Conservation (phyloP, 768 basidiomycete species). For the Cystobasidiopsis lactophilus region DNA sequence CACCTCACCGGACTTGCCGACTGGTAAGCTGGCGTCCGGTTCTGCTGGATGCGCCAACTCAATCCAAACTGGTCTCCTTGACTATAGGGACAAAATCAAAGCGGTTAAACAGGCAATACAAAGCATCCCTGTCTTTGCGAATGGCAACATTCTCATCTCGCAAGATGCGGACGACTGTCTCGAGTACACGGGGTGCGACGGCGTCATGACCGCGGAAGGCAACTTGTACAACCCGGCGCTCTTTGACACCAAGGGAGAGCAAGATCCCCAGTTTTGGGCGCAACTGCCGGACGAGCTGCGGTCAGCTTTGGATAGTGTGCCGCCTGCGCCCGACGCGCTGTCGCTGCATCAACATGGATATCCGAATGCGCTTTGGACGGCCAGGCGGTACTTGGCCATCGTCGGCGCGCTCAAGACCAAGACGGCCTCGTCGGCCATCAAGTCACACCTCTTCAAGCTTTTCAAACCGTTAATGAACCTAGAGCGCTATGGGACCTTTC, state of each 20-base stretch:
- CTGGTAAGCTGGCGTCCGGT: constrained; percentile 8
- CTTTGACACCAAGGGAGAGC: constrained; percentile 25
- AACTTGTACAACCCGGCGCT: constrained; percentile 79
- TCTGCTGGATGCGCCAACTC: not conserved
- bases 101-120: constrained; percentile 76
- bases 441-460: constrained; percentile 82
- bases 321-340: not conserved
- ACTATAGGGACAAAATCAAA: constrained; percentile 71
- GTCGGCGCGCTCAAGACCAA: constrained; percentile 46
- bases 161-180: constrained; percentile 64
- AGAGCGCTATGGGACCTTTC: constrained; percentile 13
- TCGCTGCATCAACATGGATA: constrained; percentile 2
- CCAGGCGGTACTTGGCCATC: constrained; percentile 67
- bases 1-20: constrained; percentile 29
- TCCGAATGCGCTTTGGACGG: constrained; percentile 31
- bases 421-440: constrained; percentile 53
- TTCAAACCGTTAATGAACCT: constrained; percentile 48
- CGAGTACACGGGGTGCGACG: constrained; percentile 65
- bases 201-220: constrained; percentile 79
- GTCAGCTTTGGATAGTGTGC: constrained; percentile 3
- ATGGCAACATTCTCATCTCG: constrained; percentile 78
- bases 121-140: constrained; percentile 70
- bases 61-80: constrained; percentile 27
- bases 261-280: constrained; percentile 7
- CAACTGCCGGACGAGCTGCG: constrained; percentile 12